phyloP scores from a whole-genome alignment of 139 green algal species.

The Coelastrella sp. region DNA sequence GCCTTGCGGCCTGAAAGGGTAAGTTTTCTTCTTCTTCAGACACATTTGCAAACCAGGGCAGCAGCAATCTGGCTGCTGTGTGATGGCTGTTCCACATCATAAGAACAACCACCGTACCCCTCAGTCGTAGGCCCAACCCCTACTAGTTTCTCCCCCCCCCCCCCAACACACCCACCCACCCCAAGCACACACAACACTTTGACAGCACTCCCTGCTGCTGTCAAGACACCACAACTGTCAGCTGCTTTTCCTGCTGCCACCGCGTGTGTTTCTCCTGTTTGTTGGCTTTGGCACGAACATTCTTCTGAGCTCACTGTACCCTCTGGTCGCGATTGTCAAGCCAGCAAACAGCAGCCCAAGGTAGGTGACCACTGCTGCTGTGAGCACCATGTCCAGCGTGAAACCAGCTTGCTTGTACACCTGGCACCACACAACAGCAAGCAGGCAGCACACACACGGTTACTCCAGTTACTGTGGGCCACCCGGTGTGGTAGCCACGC shows the following conservation, averaged over 20 bases:
- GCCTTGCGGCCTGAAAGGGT: too few relatives aligned
- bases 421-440: not conserved
- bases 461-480: not conserved
- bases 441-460: not conserved
- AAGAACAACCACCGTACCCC: too few relatives aligned
- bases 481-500: too few relatives aligned
- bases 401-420: conserved; percentile 10
- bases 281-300: not conserved
- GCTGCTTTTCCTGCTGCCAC: conserved; percentile 15
- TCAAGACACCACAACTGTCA: not conserved
- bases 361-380: conserved; percentile 10
- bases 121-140: too few relatives aligned
- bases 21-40: too few relatives aligned
- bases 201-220: not conserved
- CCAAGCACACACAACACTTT: not conserved
- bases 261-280: not conserved
- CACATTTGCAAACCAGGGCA: too few relatives aligned
- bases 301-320: not conserved
- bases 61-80: too few relatives aligned
- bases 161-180: too few relatives aligned
- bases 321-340: not conserved
- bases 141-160: too few relatives aligned
- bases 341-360: not conserved
- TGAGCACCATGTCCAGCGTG: conserved; percentile 34
- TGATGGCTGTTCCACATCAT: too few relatives aligned